Evolutionary conservation across 2,329 filamentous ascomycete genomes (phyloP).

Genomic region (Aureobasidium sp.): DNA sequence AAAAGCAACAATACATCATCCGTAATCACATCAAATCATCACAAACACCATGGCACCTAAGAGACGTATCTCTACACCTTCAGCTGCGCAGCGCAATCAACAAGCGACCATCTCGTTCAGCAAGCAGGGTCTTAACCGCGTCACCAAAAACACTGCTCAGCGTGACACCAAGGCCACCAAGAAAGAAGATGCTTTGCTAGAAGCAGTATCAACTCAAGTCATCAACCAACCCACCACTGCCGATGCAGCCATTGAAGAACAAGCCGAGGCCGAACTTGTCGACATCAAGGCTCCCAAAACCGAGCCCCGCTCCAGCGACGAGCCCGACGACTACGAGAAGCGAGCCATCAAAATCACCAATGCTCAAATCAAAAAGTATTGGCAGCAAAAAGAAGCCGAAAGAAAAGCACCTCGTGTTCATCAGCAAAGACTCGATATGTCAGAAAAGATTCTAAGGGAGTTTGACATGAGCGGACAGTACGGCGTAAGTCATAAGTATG

Average conservation of each 20-base stretch:
- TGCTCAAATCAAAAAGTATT: conserved; percentile 68
- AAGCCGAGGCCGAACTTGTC: conserved; percentile 27
- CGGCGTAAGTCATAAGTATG: conserved; percentile 57
- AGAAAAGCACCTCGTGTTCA: conserved; percentile 67
- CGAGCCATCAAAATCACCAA: conserved; percentile 59
- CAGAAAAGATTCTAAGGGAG: conserved; percentile 83
- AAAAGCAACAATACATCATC: neutral
- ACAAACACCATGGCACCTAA: conserved; percentile 38
- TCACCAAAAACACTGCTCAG: conserved; percentile 49
- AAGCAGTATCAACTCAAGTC: conserved; percentile 21
- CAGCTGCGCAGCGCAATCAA: conserved; percentile 40
- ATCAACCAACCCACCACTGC: conserved; percentile 32
- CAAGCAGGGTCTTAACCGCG: conserved; percentile 40
- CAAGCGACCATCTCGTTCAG: conserved; percentile 60
- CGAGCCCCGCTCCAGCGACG: conserved; percentile 8
- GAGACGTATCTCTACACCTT: conserved; percentile 31
- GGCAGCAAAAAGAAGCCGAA: conserved; percentile 62
- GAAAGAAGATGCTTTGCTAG: conserved; percentile 31
- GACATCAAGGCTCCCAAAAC: conserved; percentile 20
- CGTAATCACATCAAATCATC: neutral
- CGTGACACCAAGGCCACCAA: conserved; percentile 31
- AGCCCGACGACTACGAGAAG: conserved; percentile 38
- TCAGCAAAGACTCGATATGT: conserved; percentile 60
- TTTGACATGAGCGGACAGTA: conserved; percentile 91
- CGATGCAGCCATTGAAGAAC: conserved; percentile 34